A percentile compares a stretch with the other conserved stretches of the same genome.
phyloP scores from a whole-genome alignment of 805 yeast genomes.

The Wickerhamiella dianesei region DNA sequence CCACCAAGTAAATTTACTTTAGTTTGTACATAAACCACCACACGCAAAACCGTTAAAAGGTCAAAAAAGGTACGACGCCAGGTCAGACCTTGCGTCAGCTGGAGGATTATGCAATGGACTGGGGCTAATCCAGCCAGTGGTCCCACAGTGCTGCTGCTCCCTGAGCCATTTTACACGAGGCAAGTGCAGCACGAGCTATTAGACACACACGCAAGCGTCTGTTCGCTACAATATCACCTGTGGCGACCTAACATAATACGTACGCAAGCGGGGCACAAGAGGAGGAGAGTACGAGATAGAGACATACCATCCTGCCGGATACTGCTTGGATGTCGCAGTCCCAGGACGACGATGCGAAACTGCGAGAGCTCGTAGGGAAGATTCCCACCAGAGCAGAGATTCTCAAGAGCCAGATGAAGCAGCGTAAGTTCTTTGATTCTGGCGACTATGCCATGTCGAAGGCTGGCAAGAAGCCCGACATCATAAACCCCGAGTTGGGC shows the following conservation, averaged over 20 bases:
- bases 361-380: constrained; percentile 9
- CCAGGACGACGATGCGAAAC: constrained; percentile 3
- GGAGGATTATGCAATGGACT: neutral
- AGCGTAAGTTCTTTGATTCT: constrained; percentile 80
- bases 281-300: neutral
- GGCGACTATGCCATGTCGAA: constrained; percentile 81
- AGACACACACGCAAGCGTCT: neutral
- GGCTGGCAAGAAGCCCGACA: constrained; percentile 23
- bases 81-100: neutral
- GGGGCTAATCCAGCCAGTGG: too few relatives aligned
- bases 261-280: too few relatives aligned
- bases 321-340: neutral
- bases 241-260: too few relatives aligned
- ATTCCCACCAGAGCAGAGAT: constrained; percentile 20
- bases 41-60: too few relatives aligned
- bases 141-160: too few relatives aligned
- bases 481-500: constrained; percentile 17
- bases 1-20: neutral
- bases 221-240: too few relatives aligned
- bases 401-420: constrained; percentile 34
- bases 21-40: too few relatives aligned
- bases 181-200: neutral
- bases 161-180: neutral
- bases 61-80: neutral
- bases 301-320: neutral